These are phyloP conservation scores for Acephala macrosclerotiorum DNA, from an alignment of 2,329 filamentous ascomycete species.

Conservation along the genomic window DNA sequence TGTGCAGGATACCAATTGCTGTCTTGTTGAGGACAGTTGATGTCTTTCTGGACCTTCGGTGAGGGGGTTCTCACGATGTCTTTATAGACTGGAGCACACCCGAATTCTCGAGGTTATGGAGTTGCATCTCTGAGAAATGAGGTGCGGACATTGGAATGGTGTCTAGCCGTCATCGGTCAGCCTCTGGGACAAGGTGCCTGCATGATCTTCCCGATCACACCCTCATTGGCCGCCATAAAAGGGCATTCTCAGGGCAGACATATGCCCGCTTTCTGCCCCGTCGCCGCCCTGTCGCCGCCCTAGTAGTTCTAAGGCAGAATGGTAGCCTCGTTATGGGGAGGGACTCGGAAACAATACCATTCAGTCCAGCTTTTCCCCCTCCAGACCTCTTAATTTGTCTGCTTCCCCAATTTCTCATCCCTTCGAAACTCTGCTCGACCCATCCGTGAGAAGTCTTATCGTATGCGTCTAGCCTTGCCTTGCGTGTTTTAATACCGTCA, in stretches of 20 bases:
- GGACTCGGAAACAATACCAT: not conserved
- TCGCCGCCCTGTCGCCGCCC: not conserved
- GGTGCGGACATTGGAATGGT: not conserved
- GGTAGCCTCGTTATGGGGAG: not conserved
- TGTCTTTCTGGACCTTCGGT: not conserved
- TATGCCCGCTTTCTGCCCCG: not conserved
- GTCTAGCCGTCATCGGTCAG: not conserved
- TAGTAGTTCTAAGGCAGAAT: not conserved
- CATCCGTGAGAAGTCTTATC: not conserved
- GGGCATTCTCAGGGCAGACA: not conserved
- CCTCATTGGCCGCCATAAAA: not conserved
- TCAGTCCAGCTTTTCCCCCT: not conserved
- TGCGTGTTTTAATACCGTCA: not conserved
- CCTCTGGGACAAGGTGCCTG: not conserved
- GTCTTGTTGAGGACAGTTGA: not conserved
- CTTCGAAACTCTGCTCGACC: not conserved
- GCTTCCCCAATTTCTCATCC: not conserved
- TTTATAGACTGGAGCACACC: not conserved
- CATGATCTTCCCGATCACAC: not conserved
- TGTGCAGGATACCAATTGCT: not conserved
- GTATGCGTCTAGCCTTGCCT: constrained; percentile 1
- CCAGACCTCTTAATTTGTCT: constrained; percentile 1
- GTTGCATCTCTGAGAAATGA: not conserved
- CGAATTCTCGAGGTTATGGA: not conserved
- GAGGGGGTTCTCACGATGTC: not conserved